Conservation (phyloP, 164 flowering plant genomes). For the Echeveria elegans region DNA sequence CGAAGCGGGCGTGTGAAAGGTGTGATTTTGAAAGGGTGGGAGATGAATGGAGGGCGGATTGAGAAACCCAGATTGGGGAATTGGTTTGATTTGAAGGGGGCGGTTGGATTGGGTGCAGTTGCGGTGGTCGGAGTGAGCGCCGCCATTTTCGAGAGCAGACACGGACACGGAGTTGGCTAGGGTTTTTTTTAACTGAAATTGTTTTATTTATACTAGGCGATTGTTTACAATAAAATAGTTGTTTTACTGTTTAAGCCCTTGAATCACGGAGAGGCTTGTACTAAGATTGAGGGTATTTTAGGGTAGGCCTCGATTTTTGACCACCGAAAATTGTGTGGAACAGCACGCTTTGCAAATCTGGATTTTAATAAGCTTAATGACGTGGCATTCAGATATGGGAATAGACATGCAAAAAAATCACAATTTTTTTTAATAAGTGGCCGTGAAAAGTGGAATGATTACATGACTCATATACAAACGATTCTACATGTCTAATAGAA, state of each 20-base stretch:
- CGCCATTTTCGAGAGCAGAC: constrained; percentile 19
- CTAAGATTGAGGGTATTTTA: not conserved
- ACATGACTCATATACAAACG: too few species aligned
- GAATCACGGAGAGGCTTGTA: not conserved
- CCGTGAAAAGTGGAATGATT: too few species aligned
- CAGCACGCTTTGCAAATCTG: not conserved
- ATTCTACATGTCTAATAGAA: too few species aligned
- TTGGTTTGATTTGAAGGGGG: constrained; percentile 1
- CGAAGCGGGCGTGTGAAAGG: constrained; percentile 10
- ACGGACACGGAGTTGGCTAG: not conserved
- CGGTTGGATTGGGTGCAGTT: not conserved
- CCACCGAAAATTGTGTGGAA: constrained; percentile 1
- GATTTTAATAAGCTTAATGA: not conserved
- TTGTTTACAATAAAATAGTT: not conserved
- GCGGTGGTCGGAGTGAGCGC: constrained; percentile 13
- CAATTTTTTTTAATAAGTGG: too few species aligned
- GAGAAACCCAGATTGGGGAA: not conserved
- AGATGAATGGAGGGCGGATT: constrained; percentile 11
- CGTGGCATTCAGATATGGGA: not conserved
- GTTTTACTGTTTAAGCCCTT: not conserved
- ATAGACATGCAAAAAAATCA: not conserved
- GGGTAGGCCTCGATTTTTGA: not conserved
- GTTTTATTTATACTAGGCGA: not conserved
- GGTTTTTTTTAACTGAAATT: not conserved
- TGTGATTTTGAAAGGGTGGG: constrained; percentile 12